phyloP scores from a whole-genome alignment of 805 yeast species.

The Pichia pseudocactophila region DNA sequence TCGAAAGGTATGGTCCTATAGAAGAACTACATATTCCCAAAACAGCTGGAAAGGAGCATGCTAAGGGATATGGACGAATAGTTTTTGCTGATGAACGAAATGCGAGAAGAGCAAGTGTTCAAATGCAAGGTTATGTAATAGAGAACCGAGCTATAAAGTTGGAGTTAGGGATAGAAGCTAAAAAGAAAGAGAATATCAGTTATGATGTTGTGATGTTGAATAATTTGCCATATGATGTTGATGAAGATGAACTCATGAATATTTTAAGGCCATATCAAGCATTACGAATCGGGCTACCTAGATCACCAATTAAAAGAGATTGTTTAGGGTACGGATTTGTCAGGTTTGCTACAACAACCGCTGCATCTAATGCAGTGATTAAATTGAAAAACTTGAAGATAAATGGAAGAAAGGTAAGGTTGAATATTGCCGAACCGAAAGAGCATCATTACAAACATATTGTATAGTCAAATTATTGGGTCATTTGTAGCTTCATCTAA shows the following conservation, averaged over 20 bases:
- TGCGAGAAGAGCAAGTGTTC: constrained; percentile 21
- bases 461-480: too few relatives aligned
- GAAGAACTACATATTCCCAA: constrained; percentile 11
- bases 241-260: constrained; percentile 21
- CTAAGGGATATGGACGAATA: constrained; percentile 21
- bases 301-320: constrained; percentile 22
- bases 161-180: constrained; percentile 13
- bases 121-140: constrained; percentile 27
- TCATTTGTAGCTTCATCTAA: background rate
- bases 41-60: constrained; percentile 11
- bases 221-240: constrained; percentile 21
- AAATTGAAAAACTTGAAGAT: constrained; percentile 34
- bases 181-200: constrained; percentile 1
- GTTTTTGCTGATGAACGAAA: constrained; percentile 15
- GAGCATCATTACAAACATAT: constrained; percentile 18
- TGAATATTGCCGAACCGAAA: constrained; percentile 21
- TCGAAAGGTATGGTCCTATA: constrained; percentile 20
- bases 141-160: constrained; percentile 21
- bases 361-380: constrained; percentile 39
- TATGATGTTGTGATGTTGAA: constrained; percentile 22
- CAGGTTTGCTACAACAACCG: constrained; percentile 38
- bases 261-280: constrained; percentile 22
- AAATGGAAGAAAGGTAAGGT: constrained; percentile 36
- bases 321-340: constrained; percentile 52
- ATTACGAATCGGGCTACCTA: constrained; percentile 21